Evolutionary conservation across 129 eudicot species (phyloP).

Genomic region (Artemisia annua): DNA sequence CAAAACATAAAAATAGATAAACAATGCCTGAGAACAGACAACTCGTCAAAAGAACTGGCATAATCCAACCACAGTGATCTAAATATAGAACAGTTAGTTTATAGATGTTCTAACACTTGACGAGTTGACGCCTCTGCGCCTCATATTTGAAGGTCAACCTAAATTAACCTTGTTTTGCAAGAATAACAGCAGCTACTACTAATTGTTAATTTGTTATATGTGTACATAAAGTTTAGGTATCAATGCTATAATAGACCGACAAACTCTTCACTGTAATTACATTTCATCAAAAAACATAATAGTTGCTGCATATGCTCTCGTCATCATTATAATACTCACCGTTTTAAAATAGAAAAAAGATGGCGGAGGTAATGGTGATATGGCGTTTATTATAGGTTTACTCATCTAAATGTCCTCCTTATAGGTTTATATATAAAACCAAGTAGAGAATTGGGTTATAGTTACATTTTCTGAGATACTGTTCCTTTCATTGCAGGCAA

Average conservation of each 20-base stretch:
- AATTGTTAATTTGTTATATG: slow-evolving; percentile 6
- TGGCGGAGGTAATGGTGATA: not conserved
- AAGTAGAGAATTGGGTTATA: not conserved
- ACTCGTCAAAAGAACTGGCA: not conserved
- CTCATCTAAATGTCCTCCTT: not conserved
- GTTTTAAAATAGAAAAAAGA: not conserved
- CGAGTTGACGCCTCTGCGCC: not conserved
- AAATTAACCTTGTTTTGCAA: not conserved
- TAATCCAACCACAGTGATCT: not conserved
- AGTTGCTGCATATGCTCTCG: slow-evolving; percentile 4
- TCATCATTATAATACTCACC: slow-evolving; percentile 8
- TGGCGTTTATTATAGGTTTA: not conserved
- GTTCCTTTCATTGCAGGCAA: not conserved
- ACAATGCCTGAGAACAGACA: not conserved
- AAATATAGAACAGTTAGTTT: not conserved
- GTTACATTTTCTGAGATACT: slow-evolving; percentile 1
- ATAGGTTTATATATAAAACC: not conserved
- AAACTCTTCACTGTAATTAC: slow-evolving; percentile 16
- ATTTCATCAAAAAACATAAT: slow-evolving; percentile 1
- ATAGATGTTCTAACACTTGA: not conserved
- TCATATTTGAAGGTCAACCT: slow-evolving; percentile 7
- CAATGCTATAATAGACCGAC: not conserved
- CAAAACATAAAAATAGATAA: not conserved
- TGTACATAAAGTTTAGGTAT: slow-evolving; percentile 15
- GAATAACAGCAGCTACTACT: not conserved